Evolutionary conservation across 2,329 filamentous ascomycete species (phyloP), one percentile per base, ranked within the genome.

Genomic region (Cladorrhinum sp.): DNA sequence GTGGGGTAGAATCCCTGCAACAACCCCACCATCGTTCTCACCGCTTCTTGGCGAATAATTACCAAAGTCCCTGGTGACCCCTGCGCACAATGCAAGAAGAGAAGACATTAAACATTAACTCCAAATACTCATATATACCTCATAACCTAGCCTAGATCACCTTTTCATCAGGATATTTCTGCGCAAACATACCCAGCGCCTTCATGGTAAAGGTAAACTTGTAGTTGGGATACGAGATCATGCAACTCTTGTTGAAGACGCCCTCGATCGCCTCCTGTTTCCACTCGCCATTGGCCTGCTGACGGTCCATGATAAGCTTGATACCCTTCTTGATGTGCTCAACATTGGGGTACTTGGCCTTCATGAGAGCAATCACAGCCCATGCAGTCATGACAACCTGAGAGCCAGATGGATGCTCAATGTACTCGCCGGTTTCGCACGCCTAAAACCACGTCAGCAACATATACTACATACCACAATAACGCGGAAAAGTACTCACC

Each of bases 221-320:
- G 81, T 99, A 99, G 80, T 99, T 99, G 49, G 94, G 94, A 72
- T 99, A 99, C 0, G 92, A 95, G 66, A 99, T 99, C 92, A 97
- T 98, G 81, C 94, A 98, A 70, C 88, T 95, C 80, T 97, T 96
- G 77, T 99, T 99, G 77, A 99, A 99, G 10, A 99, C 95, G 1
- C 95, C 95, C 74, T 99, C 95, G 69, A 99, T 98, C 0, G 90
- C 88, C 75, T 98, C 95, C 73, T 97, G 93, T 67, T 90, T 73
- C 95, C 95, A 99, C 77, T 97, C 93, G 33, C 95, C 95, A 71
- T 96, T 96, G 2, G 80, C 73, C 74, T 92, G 88, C 78, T 99
- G 95, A 54, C 94, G 84, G 28, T 82, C 77, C 87, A 97, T 94
- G 64, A 99, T 84, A 69, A 99, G 79, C 73, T 83, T 85, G 70